Percentiles rank a stretch among this genome's conserved stretches.
These are phyloP conservation scores for Colletotrichum musicola DNA, from an alignment of 2,329 filamentous ascomycete species.

Conservation along the genomic window DNA sequence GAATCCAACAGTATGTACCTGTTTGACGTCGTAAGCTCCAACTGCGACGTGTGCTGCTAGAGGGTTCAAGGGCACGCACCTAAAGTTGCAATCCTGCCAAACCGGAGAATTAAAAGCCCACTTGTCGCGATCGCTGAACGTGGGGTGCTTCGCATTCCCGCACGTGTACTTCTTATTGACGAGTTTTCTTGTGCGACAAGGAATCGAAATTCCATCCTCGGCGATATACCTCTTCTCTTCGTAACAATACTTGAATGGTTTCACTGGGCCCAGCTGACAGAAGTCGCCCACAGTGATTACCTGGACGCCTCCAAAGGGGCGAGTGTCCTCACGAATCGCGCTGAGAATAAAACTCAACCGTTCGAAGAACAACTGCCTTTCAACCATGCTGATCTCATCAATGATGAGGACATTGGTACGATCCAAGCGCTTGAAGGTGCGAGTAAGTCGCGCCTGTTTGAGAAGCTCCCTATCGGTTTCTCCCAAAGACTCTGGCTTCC, in stretches of 20 bases:
- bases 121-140: conserved; percentile 62
- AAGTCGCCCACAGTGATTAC: conserved; percentile 22
- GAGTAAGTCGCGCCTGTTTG: conserved; percentile 35
- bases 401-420: conserved; percentile 70
- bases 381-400: conserved; percentile 76
- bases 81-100: conserved; percentile 68
- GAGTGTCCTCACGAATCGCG: background rate
- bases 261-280: background rate
- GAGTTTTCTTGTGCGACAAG: no score
- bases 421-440: conserved; percentile 52
- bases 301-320: conserved; percentile 1
- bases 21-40: no score
- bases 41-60: no score
- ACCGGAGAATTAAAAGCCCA: conserved; percentile 70
- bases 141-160: conserved; percentile 45
- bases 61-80: conserved; percentile 16
- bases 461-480: background rate
- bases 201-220: background rate
- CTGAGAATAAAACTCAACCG: conserved; percentile 62
- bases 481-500: background rate
- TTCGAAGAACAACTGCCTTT: conserved; percentile 74
- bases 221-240: background rate
- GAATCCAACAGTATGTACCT: no score
- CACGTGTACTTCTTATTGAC: conserved; percentile 59
- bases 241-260: background rate